Evolutionary conservation across 176 grass and related monocot genomes (phyloP), one percentile per base, ranked within the genome.

Genomic region (Eleusine coracana): DNA sequence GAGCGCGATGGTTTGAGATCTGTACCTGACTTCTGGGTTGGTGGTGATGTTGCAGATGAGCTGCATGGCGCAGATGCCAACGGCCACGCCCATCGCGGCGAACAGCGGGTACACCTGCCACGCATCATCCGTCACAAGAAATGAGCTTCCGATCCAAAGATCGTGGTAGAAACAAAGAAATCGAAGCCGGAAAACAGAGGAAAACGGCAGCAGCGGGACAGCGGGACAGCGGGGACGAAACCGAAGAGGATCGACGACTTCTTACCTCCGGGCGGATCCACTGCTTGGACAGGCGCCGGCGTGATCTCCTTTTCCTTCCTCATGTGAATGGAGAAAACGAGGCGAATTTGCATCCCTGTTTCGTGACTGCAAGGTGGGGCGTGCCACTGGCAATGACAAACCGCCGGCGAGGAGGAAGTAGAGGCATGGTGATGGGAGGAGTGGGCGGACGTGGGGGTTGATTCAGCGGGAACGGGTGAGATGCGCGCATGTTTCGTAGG

Each of bases 31-130:
- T 73, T 93, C 88, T 0, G 91, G 91, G 72, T 93, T 90, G 52
- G 81, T 86, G 17, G 87, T 88, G 76, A 93, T 93, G 77, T 93
- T 93, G 71, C 91, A 82, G 25, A 86, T 55, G 59, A 93, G 81
- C 59, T 90, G 87, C 84, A 87, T 87, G 2, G 58, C 70, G 65
- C 88, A 93, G 70, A 93, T 90, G 27, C 70, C 49, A 16, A 93
- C 91, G 12, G 91, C 88, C 16, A 87, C 76, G 20, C 91, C 88
- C 1, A 86, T 86, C 2, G 91, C 86, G 25, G 56, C 72, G 66
- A 93, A 90, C 60, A 93, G 76, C 54, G 88, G 88, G 48, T 93
- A 93, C 27, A 89, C 88, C 91, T 93, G 23, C 25, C 54, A 23
- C 6, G 20, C 21, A 59, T 9, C 18, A 7, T 5, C 5, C 20